Base-by-base conservation (phyloP, 2,329 filamentous ascomycete species). In the Elsinoe batatas region DNA sequence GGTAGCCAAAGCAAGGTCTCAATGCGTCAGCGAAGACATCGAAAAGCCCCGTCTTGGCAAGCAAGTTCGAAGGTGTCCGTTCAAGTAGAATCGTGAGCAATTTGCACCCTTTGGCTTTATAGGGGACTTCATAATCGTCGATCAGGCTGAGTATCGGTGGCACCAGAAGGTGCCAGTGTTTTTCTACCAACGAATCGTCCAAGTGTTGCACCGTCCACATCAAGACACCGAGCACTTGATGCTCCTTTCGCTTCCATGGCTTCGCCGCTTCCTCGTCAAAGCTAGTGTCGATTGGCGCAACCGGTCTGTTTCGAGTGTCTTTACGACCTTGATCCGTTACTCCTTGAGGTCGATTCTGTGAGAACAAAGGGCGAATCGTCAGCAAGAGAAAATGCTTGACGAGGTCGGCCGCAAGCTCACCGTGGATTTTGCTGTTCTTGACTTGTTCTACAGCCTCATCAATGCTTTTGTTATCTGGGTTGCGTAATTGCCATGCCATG, bases 401-500 rank as follows among this genome's bases (percentile, higher is more conserved):
- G 61, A 76, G 73, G 62, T 68, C 65, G 65, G 67, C 68, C 64
- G 73, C 65, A 58, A 78, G 75, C 75, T 77, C 75, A 77, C 74
- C 72, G 61, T 71, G 67, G 57, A 63, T 54, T 57, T 65, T 59
- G 59, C 56, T 64, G 61, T 57, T 62, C 57, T 69, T 70, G 42
- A 77, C 73, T 58, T 72, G 71, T 61, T 73, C 70, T 51, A 77
- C 72, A 12, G 73, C 74, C 56, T 67, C 66, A 32, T 65, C 63
- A 30, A 76, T 71, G 59, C 91, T 84, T 3, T 77, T 80, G 57
- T 74, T 75, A 3, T 76, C 76, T 0, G 90, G 88, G 65, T 97
- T 82, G 36, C 88, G 79, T 53, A 97, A 78, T 70, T 97, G 93
- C 90, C 91, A 97, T 58, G 83, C 83, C 69, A 94, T 80, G 58